phyloP scores from a whole-genome alignment of 1,284 basidiomycete species.

The Sanguinoderma infundibulare region DNA sequence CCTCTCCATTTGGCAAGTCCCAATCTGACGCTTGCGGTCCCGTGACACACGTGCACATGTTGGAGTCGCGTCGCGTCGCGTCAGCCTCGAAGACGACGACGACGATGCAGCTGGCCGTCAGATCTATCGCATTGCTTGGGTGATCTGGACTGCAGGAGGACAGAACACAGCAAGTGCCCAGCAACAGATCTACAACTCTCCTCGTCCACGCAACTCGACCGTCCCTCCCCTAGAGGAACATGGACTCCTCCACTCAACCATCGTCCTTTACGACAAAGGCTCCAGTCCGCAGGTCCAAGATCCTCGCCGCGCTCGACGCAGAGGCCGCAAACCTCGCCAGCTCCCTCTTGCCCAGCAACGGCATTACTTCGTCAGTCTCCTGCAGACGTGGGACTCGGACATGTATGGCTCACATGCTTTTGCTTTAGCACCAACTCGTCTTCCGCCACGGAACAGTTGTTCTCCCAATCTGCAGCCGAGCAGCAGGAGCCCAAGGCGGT shows the following conservation, averaged over 20 bases:
- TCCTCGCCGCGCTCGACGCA: conserved; percentile 30
- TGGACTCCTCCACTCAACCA: neutral
- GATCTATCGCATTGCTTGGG: neutral
- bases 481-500: neutral
- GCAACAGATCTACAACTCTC: no score
- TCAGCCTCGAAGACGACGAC: neutral
- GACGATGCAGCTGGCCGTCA: neutral
- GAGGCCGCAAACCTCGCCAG: conserved; percentile 18
- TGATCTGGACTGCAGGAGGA: no score
- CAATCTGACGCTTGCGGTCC: neutral
- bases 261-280: neutral
- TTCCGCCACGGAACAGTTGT: neutral
- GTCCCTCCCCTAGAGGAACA: neutral
- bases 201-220: neutral
- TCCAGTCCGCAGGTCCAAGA: conserved; percentile 24
- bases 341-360: neutral
- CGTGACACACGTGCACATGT: conserved; percentile 16
- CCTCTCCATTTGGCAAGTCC: neutral
- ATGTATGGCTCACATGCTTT: neutral
- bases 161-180: no score
- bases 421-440: neutral
- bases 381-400: neutral
- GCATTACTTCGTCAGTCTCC: neutral
- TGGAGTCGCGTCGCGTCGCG: conserved; percentile 13
- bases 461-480: neutral